Evolutionary conservation across 805 yeast species (phyloP).

Genomic region (Candida berthetii): DNA sequence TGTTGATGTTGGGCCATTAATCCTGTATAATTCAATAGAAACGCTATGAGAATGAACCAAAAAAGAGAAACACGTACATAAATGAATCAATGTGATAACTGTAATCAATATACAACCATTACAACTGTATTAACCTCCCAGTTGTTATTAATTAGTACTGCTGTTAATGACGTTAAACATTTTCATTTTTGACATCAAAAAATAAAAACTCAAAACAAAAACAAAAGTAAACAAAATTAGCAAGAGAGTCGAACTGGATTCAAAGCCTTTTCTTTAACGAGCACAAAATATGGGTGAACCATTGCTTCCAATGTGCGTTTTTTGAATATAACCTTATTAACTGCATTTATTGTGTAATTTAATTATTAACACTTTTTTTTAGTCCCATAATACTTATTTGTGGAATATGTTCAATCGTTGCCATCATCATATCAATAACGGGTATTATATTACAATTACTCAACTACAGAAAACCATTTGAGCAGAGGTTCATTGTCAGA

Average conservation of each 20-base stretch:
- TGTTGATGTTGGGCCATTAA: constrained; percentile 33
- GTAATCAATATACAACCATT: no score
- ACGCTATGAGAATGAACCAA: not conserved
- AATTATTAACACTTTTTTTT: not conserved
- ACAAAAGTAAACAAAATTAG: no score
- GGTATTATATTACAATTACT: constrained; percentile 48
- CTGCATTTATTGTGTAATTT: no score
- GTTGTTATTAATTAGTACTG: no score
- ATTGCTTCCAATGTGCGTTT: not conserved
- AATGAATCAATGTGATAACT: not conserved
- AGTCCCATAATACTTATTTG: constrained; percentile 3
- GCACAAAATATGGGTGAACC: not conserved
- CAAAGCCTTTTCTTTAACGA: no score
- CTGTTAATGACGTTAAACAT: no score
- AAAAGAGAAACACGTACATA: not conserved
- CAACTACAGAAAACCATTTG: constrained; percentile 84
- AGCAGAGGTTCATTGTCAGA: constrained; percentile 79
- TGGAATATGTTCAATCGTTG: constrained; percentile 9
- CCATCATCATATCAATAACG: constrained; percentile 34
- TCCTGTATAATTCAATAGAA: constrained; percentile 33
- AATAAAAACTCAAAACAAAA: no score
- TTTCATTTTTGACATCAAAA: no score
- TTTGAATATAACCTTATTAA: no score
- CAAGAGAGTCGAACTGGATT: no score
- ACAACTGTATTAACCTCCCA: no score